Evolutionary conservation across 108 stramenopile genomes (phyloP), one percentile per base, ranked within the genome.

Genomic region (Asterionellopsis glacialis): DNA sequence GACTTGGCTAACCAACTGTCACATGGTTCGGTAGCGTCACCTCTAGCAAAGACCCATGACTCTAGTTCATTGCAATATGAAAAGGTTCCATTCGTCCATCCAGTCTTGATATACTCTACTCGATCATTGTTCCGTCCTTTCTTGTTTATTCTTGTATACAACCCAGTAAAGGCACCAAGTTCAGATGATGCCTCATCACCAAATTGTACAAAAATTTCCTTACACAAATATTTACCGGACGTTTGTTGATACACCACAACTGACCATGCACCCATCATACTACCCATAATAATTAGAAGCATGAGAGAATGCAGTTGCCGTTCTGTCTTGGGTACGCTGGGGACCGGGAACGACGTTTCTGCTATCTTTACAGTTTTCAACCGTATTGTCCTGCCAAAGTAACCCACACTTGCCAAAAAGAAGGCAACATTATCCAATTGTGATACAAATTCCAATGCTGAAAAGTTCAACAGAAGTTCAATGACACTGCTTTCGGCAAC

Each of bases 381-480:
- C 2, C 33, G 33, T 7, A 33, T 5, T 33, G 7, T 7, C 33
- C 7, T 33, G 5, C 26, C 39, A 39, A 39, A 18, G 12, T 16
- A 40, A 2, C 16, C 27, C 1, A 39, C 19, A 19, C 39, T 25
- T 5, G 25, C 4, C 6, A 27, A 11, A n/a, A 4, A 54, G 11
- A 27, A 28, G 26, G 25, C 26, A 28, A 54, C 22, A 24, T 54
- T 28, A 28, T 54, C 33, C 7, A 39, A 33, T 57, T 21, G 38
- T 13, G 19, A 38, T 19, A 57, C 38, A 21, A 57, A 57, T 39
- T 57, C 33, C 26, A 57, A 21, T 12, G 56, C 56, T 18, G 39
- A 38, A 19, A 57, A 57, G 38, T 57, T 57, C 19, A 57, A 41
- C 7, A 57, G 21, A 11, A 57, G 27, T 15, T 57, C 56, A 11